phyloP scores from a whole-genome alignment of 179 eudicot genomes.

The Drosera spatulata region DNA sequence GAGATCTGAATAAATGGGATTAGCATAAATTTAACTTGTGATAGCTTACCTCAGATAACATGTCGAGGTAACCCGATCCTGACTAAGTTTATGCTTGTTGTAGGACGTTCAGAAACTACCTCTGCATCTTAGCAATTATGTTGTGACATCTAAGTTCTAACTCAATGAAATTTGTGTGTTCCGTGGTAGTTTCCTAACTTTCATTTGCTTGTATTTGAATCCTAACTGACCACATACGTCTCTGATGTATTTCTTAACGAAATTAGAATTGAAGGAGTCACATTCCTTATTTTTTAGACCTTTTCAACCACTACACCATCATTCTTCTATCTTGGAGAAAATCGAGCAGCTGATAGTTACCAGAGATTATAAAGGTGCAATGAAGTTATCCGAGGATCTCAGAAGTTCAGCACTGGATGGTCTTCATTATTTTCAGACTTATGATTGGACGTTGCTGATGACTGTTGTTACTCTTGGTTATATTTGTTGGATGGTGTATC shows the following conservation, averaged over 20 bases:
- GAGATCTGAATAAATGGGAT: too few relatives aligned
- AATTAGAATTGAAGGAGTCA: slow-evolving; percentile 62
- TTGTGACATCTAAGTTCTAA: too few relatives aligned
- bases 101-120: too few relatives aligned
- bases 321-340: slow-evolving; percentile 45
- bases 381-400: slow-evolving; percentile 59
- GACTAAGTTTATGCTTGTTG: too few relatives aligned
- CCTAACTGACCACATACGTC: background rate
- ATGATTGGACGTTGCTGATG: slow-evolving; percentile 99
- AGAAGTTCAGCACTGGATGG: slow-evolving; percentile 83
- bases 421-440: slow-evolving; percentile 91
- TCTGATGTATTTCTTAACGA: slow-evolving; percentile 31
- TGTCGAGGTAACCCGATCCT: too few relatives aligned
- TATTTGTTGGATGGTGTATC: slow-evolving; percentile 84
- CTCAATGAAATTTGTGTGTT: too few relatives aligned
- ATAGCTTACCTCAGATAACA: too few relatives aligned
- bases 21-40: too few relatives aligned
- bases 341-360: slow-evolving; percentile 49
- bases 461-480: slow-evolving; percentile 81
- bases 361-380: slow-evolving; percentile 58
- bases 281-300: slow-evolving; percentile 62
- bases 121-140: too few relatives aligned
- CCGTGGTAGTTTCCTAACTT: background rate
- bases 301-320: slow-evolving; percentile 71
- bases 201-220: background rate